Evolutionary conservation across 768 basidiomycete species (phyloP).

Genomic region (Boletus tylopilopsis): DNA sequence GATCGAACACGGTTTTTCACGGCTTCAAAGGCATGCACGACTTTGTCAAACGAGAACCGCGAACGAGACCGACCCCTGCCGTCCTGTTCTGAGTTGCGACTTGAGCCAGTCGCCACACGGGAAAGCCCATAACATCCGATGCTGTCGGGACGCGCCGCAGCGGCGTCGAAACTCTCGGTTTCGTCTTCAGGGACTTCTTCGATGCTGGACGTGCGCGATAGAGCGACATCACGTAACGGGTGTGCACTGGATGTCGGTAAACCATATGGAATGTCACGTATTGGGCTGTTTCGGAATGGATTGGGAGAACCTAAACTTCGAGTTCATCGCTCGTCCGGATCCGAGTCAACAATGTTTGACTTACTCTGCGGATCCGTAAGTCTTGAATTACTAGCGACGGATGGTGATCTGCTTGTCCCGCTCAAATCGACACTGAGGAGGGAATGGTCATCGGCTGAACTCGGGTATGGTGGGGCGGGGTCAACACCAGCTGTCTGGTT

Average conservation of each 20-base stretch:
- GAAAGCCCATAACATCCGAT: conserved; percentile 15
- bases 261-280: not conserved
- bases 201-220: conserved; percentile 41
- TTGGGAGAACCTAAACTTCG: conserved; percentile 10
- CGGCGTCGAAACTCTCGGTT: conserved; percentile 10
- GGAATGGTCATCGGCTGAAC: conserved; percentile 1
- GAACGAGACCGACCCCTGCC: conserved; percentile 37
- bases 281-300: not conserved
- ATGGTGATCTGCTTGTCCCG: conserved; percentile 1
- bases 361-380: conserved; percentile 8
- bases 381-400: conserved; percentile 11
- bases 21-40: conserved; percentile 48
- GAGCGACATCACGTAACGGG: conserved; percentile 3
- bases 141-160: not conserved
- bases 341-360: not conserved
- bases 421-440: not conserved
- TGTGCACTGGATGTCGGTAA: conserved; percentile 11
- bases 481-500: conserved; percentile 2
- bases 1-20: conserved; percentile 45
- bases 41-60: conserved; percentile 51
- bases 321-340: not conserved
- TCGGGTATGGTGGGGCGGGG: conserved; percentile 34
- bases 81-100: conserved; percentile 18
- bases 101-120: conserved; percentile 9
- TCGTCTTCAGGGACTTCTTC: conserved; percentile 39